Evolutionary conservation across 345 rosid genomes (phyloP).

Genomic region (Gossypium ekmanianum): DNA sequence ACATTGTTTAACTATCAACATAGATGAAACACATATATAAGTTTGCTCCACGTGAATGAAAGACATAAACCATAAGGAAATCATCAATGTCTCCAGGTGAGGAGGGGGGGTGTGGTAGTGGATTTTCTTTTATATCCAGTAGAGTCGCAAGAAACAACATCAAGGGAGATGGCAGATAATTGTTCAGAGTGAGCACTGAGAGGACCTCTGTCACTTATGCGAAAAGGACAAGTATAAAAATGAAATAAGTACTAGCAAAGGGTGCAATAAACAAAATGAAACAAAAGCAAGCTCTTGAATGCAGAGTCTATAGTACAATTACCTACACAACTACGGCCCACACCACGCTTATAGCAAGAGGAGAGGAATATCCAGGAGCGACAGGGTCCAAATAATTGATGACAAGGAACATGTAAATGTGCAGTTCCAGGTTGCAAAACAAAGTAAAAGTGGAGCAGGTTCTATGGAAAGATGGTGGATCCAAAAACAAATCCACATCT

Average conservation of each 20-base stretch:
- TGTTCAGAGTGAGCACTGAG: neutral
- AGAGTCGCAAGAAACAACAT: neutral
- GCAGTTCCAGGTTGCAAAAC: neutral
- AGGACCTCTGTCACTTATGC: neutral
- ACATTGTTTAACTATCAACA: neutral
- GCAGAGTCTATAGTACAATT: neutral
- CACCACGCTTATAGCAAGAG: neutral
- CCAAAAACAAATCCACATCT: neutral
- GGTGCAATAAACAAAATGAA: slow-evolving; percentile 11
- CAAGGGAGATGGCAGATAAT: neutral
- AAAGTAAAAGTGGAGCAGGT: neutral
- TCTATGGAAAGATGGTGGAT: neutral
- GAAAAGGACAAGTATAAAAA: neutral
- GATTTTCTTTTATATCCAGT: neutral
- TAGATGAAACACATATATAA: neutral
- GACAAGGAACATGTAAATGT: neutral
- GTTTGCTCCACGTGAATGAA: neutral
- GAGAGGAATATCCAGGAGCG: neutral
- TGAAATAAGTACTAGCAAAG: neutral
- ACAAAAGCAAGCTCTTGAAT: neutral
- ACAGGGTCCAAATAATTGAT: neutral
- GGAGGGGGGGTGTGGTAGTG: neutral
- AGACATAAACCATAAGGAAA: slow-evolving; percentile 1
- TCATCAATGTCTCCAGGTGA: neutral
- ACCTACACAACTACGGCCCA: neutral